These are phyloP conservation scores for Ceratocystis cacaofunesta DNA, from an alignment of 2,329 filamentous ascomycete genomes.

Conservation along the genomic window DNA sequence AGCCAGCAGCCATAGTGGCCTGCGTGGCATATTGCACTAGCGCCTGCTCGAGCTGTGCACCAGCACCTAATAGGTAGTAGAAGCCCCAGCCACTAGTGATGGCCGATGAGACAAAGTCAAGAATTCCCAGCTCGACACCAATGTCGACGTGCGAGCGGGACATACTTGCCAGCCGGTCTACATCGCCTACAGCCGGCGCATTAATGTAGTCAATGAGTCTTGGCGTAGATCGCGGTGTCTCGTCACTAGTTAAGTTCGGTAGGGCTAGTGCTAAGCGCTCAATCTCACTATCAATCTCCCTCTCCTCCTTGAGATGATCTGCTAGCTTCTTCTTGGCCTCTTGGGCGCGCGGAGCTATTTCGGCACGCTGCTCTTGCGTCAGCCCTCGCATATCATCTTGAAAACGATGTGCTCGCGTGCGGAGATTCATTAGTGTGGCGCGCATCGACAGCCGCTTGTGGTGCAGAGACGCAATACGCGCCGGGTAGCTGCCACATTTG, in stretches of 20 bases:
- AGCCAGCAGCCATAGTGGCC: slow-evolving; percentile 57
- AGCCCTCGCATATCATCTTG: slow-evolving; percentile 29
- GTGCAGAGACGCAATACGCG: slow-evolving; percentile 40
- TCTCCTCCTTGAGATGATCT: slow-evolving; percentile 46
- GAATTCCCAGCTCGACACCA: slow-evolving; percentile 67
- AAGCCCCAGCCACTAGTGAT: slow-evolving; percentile 89
- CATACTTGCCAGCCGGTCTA: slow-evolving; percentile 21
- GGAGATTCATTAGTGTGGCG: slow-evolving; percentile 31
- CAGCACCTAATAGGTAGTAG: slow-evolving; percentile 92
- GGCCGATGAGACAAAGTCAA: slow-evolving; percentile 74
- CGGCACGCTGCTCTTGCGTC: slow-evolving; percentile 30
- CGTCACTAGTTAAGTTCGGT: slow-evolving; percentile 68
- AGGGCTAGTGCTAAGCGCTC: slow-evolving; percentile 59
- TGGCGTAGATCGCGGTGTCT: slow-evolving; percentile 58
- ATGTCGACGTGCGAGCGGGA: slow-evolving; percentile 63
- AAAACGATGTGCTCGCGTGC: slow-evolving; percentile 22
- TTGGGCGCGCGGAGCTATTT: slow-evolving; percentile 49
- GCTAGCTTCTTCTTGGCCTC: slow-evolving; percentile 47
- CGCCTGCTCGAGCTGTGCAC: slow-evolving; percentile 85
- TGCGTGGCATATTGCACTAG: slow-evolving; percentile 73
- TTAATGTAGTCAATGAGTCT: slow-evolving; percentile 66
- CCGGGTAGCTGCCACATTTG: slow-evolving; percentile 37
- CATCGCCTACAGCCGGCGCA: slow-evolving; percentile 32
- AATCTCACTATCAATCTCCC: slow-evolving; percentile 48
- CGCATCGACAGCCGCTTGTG: slow-evolving; percentile 46